Conservation (phyloP, 805 yeast genomes). For the Sugiyamaella floridensis region DNA sequence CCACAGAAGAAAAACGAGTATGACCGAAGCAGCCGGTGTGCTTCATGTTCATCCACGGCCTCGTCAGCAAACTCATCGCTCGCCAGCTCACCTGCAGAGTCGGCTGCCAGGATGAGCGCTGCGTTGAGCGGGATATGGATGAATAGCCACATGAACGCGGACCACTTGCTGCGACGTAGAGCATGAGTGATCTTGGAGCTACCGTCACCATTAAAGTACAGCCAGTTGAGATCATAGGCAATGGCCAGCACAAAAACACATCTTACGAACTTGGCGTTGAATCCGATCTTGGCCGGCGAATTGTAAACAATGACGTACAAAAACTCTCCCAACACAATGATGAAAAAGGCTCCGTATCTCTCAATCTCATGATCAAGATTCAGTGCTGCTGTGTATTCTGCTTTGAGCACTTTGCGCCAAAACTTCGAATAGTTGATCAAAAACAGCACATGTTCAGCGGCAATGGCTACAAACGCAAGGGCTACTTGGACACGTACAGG, state of each 20-base stretch:
- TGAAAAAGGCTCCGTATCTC: slow-evolving; percentile 48
- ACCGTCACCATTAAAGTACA: slow-evolving; percentile 52
- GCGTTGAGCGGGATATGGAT: slow-evolving; percentile 48
- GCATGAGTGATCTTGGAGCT: slow-evolving; percentile 46
- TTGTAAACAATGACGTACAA: slow-evolving; percentile 46
- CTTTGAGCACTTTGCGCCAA: slow-evolving; percentile 36
- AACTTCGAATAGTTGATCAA: slow-evolving; percentile 32
- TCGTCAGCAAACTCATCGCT: slow-evolving; percentile 25
- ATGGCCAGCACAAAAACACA: slow-evolving; percentile 43
- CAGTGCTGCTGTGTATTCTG: slow-evolving; percentile 50
- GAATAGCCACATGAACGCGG: slow-evolving; percentile 43
- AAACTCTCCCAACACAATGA: slow-evolving; percentile 62
- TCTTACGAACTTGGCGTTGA: slow-evolving; percentile 39
- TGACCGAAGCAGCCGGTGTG: background rate
- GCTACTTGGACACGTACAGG: slow-evolving; percentile 42
- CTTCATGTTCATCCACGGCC: slow-evolving; percentile 6
- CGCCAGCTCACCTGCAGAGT: slow-evolving; percentile 48
- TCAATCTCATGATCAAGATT: slow-evolving; percentile 65
- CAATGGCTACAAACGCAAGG: slow-evolving; percentile 36
- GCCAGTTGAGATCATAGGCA: slow-evolving; percentile 45
- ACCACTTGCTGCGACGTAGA: slow-evolving; percentile 39
- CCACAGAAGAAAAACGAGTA: slow-evolving; percentile 42
- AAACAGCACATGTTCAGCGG: slow-evolving; percentile 33
- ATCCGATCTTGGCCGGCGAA: slow-evolving; percentile 43
- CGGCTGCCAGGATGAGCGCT: slow-evolving; percentile 45